phyloP scores from a whole-genome alignment of 306 rosid genomes.

The Rosa multiflora region DNA sequence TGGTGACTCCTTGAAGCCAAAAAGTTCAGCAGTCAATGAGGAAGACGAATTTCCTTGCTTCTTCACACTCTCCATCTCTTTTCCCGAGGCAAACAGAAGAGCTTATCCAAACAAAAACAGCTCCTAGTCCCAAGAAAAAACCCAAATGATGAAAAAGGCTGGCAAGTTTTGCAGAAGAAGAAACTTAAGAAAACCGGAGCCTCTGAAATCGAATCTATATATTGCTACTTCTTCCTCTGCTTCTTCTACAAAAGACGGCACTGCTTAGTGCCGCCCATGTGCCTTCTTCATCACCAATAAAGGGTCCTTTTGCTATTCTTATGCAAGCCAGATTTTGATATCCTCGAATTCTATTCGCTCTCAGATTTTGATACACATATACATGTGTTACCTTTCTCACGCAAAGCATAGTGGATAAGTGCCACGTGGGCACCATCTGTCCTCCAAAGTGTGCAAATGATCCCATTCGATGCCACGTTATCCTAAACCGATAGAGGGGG shows the following conservation, averaged over 20 bases:
- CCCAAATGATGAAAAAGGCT: conserved; percentile 12
- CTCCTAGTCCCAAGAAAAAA: conserved; percentile 15
- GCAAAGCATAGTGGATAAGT: conserved; percentile 29
- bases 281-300: conserved; percentile 28
- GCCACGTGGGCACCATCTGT: conserved; percentile 34
- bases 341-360: conserved; percentile 4
- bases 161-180: conserved; percentile 8
- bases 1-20: conserved; percentile 42
- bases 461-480: conserved; percentile 18
- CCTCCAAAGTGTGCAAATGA: conserved; percentile 17
- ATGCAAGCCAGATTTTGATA: background rate
- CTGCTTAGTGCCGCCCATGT: conserved; percentile 31
- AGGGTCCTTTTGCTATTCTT: conserved; percentile 10
- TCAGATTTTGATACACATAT: background rate
- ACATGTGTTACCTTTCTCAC: conserved; percentile 15
- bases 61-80: conserved; percentile 16
- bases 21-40: conserved; percentile 51
- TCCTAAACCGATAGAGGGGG: conserved; percentile 18
- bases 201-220: conserved; percentile 28
- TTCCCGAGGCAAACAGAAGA: background rate
- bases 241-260: conserved; percentile 25
- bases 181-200: conserved; percentile 14
- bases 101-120: conserved; percentile 10
- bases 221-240: background rate
- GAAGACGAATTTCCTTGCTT: conserved; percentile 33